Percentiles rank a stretch among this genome's conserved stretches.
Conservation (phyloP, 805 yeast species). For the Yarrowia divulgata region DNA sequence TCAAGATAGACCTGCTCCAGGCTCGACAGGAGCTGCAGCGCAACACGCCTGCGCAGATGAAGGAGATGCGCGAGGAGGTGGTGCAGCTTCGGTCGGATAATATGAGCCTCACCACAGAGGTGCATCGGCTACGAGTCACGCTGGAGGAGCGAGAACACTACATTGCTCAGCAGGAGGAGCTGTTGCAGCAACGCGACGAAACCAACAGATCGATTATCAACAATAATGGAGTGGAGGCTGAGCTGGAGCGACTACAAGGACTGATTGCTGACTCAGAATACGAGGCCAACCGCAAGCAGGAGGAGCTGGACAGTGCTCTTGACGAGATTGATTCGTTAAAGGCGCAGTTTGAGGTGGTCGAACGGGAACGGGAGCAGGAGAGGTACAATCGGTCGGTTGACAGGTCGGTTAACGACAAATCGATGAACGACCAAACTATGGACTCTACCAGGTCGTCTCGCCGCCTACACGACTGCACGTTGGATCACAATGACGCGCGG, state of each 20-base stretch:
- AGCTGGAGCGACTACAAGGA: slow-evolving; percentile 19
- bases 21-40: slow-evolving; percentile 29
- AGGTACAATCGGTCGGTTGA: slow-evolving; percentile 11
- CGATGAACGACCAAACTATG: slow-evolving; percentile 24
- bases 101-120: slow-evolving; percentile 28
- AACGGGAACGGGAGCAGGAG: slow-evolving; percentile 22
- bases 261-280: slow-evolving; percentile 15
- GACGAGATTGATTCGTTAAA: slow-evolving; percentile 37
- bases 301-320: slow-evolving; percentile 25
- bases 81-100: slow-evolving; percentile 23
- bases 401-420: not conserved
- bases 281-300: slow-evolving; percentile 28
- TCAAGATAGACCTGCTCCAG: slow-evolving; percentile 27
- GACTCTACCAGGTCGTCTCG: slow-evolving; percentile 8
- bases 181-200: slow-evolving; percentile 11
- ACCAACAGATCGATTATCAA: slow-evolving; percentile 14
- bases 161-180: slow-evolving; percentile 6
- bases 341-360: slow-evolving; percentile 6
- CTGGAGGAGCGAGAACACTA: slow-evolving; percentile 25
- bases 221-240: slow-evolving; percentile 22
- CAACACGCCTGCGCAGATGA: slow-evolving; percentile 30
- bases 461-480: not conserved
- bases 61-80: slow-evolving; percentile 24
- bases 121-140: not conserved
- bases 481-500: slow-evolving; percentile 23